These are phyloP conservation scores for Cercospora citrullina DNA, from an alignment of 2,329 filamentous ascomycete species.

Conservation along the genomic window DNA sequence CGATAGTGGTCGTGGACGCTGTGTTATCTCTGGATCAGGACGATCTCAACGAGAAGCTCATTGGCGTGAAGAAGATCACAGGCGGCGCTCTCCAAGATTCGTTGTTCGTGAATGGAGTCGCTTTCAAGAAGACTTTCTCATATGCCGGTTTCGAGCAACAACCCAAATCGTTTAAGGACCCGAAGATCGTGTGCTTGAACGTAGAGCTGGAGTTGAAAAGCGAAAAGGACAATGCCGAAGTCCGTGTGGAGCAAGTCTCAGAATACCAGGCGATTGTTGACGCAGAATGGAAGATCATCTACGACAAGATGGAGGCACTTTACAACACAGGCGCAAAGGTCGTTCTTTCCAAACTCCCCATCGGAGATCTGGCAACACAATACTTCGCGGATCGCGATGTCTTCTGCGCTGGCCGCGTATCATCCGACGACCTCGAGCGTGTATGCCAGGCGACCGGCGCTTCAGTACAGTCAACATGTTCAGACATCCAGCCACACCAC, in stretches of 20 bases:
- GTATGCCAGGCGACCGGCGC: slow-evolving; percentile 94
- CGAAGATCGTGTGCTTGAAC: slow-evolving; percentile 95
- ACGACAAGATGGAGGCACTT: slow-evolving; percentile 95
- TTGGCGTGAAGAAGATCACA: slow-evolving; percentile 97
- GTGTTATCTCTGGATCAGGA: slow-evolving; percentile 94
- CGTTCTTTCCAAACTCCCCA: slow-evolving; percentile 93
- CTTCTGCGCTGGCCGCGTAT: slow-evolving; percentile 94
- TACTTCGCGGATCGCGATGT: slow-evolving; percentile 94
- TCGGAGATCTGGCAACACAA: slow-evolving; percentile 95
- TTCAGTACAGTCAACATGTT: slow-evolving; percentile 91
- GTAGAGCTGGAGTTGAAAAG: slow-evolving; percentile 98
- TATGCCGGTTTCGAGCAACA: slow-evolving; percentile 99
- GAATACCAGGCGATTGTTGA: slow-evolving; percentile 99
- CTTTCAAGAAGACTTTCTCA: slow-evolving; percentile 99
- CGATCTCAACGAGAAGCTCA: slow-evolving; percentile 95
- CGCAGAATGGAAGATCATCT: slow-evolving; percentile 99
- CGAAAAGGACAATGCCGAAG: slow-evolving; percentile 98
- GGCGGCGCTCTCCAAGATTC: slow-evolving; percentile 95
- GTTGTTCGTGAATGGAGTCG: slow-evolving; percentile 94
- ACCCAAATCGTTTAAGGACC: slow-evolving; percentile 90
- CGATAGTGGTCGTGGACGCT: slow-evolving; percentile 90
- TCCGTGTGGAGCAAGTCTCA: slow-evolving; percentile 95
- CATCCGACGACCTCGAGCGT: slow-evolving; percentile 89
- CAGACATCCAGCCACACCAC: slow-evolving; percentile 79
- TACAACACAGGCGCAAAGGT: slow-evolving; percentile 96